Evolutionary conservation across 352 stramenopile species (phyloP).

Genomic region (Globisporangium recalcitrans): DNA sequence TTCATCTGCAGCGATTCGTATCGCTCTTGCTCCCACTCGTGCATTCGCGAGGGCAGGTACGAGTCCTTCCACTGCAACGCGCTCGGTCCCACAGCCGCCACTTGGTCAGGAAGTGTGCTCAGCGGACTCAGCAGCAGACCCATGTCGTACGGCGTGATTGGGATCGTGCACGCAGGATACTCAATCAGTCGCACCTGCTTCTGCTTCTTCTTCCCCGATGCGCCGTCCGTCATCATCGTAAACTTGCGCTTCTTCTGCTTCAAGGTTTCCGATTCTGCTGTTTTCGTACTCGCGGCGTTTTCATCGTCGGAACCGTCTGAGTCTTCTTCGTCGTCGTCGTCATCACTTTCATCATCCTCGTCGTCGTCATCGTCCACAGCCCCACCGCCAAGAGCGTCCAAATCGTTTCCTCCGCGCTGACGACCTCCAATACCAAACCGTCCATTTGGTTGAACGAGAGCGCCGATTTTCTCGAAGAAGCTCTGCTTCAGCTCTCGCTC

Average conservation of each 20-base stretch:
- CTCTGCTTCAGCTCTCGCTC: slow-evolving; percentile 53
- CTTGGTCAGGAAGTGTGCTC: slow-evolving; percentile 56
- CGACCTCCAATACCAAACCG: slow-evolving; percentile 24
- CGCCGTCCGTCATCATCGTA: slow-evolving; percentile 32
- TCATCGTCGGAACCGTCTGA: slow-evolving; percentile 5
- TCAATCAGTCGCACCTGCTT: slow-evolving; percentile 55
- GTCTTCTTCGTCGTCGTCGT: slow-evolving; percentile 21
- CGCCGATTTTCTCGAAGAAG: slow-evolving; percentile 69
- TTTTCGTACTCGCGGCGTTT: neutral
- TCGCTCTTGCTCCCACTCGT: slow-evolving; percentile 73
- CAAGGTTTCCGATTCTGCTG: neutral
- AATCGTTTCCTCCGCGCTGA: slow-evolving; percentile 18
- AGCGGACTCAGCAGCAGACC: slow-evolving; percentile 67
- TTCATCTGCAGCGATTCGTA: slow-evolving; percentile 73
- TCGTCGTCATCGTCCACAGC: slow-evolving; percentile 30
- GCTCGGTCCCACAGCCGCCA: slow-evolving; percentile 55
- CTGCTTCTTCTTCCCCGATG: slow-evolving; percentile 34
- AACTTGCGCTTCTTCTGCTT: slow-evolving; percentile 59
- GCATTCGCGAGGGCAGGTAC: slow-evolving; percentile 64
- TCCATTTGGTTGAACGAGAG: slow-evolving; percentile 48
- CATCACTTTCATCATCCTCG: slow-evolving; percentile 21
- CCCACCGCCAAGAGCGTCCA: slow-evolving; percentile 17
- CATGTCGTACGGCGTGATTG: slow-evolving; percentile 57
- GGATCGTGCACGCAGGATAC: slow-evolving; percentile 60
- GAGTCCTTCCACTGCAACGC: slow-evolving; percentile 72